Base-by-base conservation (phyloP, 202 grass and related monocot genomes). In the Panicum hallii region DNA sequence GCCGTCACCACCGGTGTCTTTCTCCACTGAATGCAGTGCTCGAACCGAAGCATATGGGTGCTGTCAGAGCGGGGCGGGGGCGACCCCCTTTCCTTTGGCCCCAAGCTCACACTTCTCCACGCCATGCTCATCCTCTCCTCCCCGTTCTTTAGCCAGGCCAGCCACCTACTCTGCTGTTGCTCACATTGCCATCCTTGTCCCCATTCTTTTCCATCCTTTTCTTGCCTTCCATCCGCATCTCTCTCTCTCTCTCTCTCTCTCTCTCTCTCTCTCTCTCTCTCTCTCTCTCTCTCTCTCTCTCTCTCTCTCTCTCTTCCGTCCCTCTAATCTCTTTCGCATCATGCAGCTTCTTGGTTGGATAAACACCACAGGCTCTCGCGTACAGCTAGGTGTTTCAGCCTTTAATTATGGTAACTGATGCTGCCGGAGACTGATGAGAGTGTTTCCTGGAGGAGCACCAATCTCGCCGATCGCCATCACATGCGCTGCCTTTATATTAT, bases 41-140 rank as follows among this genome's bases (percentile, higher is more conserved):
- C 55, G 69, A 84, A 88, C 65, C 85, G 65, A 88, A 85, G 85
- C 89, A 85, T 91, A 91, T 91, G 89, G 85, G 82, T 49, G 47
- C 63, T 65, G 89, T 84, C 81, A 91, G 89, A 79, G 72, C 22
- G 48, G 44, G 26, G 72, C 22, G 48, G 44, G 26, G 45, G 22
- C 22, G 12, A 3, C 44, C 23, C 12, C 67, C 69, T 90, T 90
- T 80, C 82, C 77, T 88, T 88, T 78, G 81, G 85, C 77, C 77
- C 81, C 89, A 91, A 88, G 85, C 81, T 88, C 89, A 91, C 85
- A 88, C 81, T 77, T 91, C 77, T 91, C 85, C 89, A 88, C 48
- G 68, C 44, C 68, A 72, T 46, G 4, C 3, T 1, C 67, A 26
- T 26, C 26, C 26, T 26, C 57, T 78, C 65, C 86, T 44, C 63